Conservation (phyloP, 129 eudicot genomes). For the Pseudognaphalium luteoalbum region DNA sequence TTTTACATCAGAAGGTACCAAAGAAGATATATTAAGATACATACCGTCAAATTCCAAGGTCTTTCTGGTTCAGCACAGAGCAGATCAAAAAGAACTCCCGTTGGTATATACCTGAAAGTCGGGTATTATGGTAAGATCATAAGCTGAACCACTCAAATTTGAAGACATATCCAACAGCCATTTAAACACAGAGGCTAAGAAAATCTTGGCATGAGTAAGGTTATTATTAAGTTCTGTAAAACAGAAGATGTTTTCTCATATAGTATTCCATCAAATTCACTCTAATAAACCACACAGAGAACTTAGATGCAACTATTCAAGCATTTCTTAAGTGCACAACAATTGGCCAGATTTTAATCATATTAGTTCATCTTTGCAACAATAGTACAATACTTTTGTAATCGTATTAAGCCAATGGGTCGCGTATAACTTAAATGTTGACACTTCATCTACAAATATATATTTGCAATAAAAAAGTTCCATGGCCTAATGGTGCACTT, state of each 20-base stretch:
- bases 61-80: conserved; percentile 97
- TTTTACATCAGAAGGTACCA: background rate
- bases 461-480: no score
- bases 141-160: conserved; percentile 1
- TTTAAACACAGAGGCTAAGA: background rate
- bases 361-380: background rate
- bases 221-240: background rate
- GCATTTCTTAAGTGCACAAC: background rate
- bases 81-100: conserved; percentile 97
- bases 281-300: conserved; percentile 8
- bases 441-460: no score
- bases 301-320: background rate
- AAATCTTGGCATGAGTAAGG: background rate
- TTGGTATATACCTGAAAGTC: conserved; percentile 84
- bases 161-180: background rate
- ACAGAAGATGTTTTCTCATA: background rate
- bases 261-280: background rate
- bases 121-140: conserved; percentile 18
- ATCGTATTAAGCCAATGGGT: no score
- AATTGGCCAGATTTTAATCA: background rate
- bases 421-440: no score
- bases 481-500: background rate
- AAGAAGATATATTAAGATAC: conserved; percentile 5
- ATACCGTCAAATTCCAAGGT: conserved; percentile 97
- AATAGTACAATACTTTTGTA: background rate